Conservation (phyloP, 2,329 filamentous ascomycete species). For the Ophiocordyceps camponoti-rufipedis region DNA sequence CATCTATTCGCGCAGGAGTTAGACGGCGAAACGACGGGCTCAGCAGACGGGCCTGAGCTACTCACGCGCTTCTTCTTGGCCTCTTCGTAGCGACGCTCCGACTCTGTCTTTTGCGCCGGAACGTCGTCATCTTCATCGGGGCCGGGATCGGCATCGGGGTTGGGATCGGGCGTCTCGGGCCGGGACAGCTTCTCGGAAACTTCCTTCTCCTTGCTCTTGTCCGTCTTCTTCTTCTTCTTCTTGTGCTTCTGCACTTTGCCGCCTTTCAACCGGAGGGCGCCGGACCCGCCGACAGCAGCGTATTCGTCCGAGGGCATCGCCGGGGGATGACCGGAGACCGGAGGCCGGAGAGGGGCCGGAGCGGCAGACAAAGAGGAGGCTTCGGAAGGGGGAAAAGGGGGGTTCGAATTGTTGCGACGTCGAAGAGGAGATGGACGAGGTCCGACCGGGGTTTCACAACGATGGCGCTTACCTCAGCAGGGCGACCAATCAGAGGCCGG, state of each 20-base stretch:
- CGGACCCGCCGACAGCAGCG: constrained; percentile 38
- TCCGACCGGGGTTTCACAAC: neutral
- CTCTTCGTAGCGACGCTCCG: constrained; percentile 69
- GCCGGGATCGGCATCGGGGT: constrained; percentile 2
- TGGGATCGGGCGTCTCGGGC: constrained; percentile 5
- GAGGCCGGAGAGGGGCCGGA: neutral
- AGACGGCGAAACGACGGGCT: neutral
- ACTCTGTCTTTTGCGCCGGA: constrained; percentile 54
- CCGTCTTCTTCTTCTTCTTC: constrained; percentile 41
- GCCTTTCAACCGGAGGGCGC: constrained; percentile 75
- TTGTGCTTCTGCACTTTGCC: constrained; percentile 37
- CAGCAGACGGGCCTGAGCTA: constrained; percentile 5
- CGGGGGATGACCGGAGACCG: neutral
- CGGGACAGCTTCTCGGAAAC: constrained; percentile 19
- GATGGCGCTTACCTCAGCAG: neutral
- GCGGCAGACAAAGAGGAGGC: neutral
- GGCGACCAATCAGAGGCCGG: no score
- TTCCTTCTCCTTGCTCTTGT: constrained; percentile 20
- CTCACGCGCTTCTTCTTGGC: constrained; percentile 60
- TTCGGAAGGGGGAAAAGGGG: neutral
- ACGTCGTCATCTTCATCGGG: constrained; percentile 11
- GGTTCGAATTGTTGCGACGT: neutral
- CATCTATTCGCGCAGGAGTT: constrained; percentile 30
- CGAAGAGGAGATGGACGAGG: no score
- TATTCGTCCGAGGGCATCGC: constrained; percentile 63